Evolutionary conservation across 1,284 basidiomycete genomes (phyloP).

Genomic region (Pseudozyma hubeiensis): DNA sequence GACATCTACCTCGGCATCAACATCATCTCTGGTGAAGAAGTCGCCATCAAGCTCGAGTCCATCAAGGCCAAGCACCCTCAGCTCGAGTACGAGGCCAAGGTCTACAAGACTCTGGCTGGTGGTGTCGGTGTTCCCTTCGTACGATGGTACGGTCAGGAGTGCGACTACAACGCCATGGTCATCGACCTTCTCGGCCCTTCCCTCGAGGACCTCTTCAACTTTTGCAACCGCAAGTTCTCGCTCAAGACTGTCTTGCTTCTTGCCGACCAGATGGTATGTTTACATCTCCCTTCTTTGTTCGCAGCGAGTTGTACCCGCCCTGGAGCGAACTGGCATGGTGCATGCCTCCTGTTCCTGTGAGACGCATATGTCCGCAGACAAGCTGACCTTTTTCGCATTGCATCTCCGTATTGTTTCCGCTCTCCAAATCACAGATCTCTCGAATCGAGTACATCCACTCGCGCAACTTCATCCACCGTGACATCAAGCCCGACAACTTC

Average conservation of each 20-base stretch:
- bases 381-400: conserved; percentile 6
- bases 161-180: conserved; percentile 99
- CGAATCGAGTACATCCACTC: conserved; percentile 99
- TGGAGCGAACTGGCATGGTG: background rate
- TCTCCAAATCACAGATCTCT: conserved; percentile 78
- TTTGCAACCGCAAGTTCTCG: conserved; percentile 97
- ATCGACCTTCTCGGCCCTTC: conserved; percentile 96
- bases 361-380: too few relatives aligned
- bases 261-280: conserved; percentile 90
- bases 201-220: conserved; percentile 99
- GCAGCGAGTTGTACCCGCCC: background rate
- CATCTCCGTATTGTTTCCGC: background rate
- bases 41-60: conserved; percentile 99
- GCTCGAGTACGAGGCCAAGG: conserved; percentile 86
- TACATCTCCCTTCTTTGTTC: background rate
- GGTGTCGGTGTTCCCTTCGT: conserved; percentile 99
- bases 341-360: too few relatives aligned
- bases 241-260: conserved; percentile 97
- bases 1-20: conserved; percentile 99
- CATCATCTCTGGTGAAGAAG: conserved; percentile 99
- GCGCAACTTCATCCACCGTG: conserved; percentile 99
- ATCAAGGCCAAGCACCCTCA: conserved; percentile 99
- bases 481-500: conserved; percentile 99
- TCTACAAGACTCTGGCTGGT: conserved; percentile 86
- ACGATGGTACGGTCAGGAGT: conserved; percentile 97